These are phyloP conservation scores for Fusarium coicis DNA, from an alignment of 2,329 filamentous ascomycete species.

Conservation along the genomic window DNA sequence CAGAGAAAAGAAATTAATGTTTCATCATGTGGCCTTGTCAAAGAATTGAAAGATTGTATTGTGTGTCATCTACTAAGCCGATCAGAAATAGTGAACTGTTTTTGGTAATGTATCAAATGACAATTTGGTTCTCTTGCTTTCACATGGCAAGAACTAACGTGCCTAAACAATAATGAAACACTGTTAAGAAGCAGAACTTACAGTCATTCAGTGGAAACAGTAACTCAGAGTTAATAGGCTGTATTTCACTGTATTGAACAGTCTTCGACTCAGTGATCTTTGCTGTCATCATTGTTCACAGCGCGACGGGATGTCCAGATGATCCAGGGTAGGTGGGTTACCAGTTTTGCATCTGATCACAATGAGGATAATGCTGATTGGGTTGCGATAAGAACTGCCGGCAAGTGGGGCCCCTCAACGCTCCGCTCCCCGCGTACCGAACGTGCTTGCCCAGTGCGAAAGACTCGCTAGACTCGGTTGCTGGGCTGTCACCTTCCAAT, in stretches of 20 bases:
- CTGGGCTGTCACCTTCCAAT: conserved; percentile 30
- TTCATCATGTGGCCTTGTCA: too few species aligned
- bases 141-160: too few species aligned
- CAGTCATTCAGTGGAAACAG: accelerated
- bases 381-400: conserved; percentile 2
- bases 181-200: accelerated
- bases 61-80: too few species aligned
- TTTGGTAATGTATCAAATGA: too few species aligned
- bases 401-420: not conserved
- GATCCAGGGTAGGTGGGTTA: not conserved
- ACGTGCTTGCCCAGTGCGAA: conserved; percentile 3
- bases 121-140: too few species aligned
- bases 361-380: not conserved
- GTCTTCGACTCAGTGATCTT: accelerated
- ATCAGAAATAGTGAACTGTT: too few species aligned
- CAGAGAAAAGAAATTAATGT: too few species aligned
- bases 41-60: too few species aligned
- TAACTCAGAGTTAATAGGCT: too few species aligned
- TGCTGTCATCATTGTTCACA: accelerated
- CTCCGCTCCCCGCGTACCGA: not conserved
- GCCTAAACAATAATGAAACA: not conserved
- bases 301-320: too few species aligned
- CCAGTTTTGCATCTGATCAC: not conserved
- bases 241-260: accelerated
- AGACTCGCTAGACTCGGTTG: conserved; percentile 5